These are phyloP conservation scores for Lupinus albus DNA, from an alignment of 306 rosid species.

Conservation along the genomic window DNA sequence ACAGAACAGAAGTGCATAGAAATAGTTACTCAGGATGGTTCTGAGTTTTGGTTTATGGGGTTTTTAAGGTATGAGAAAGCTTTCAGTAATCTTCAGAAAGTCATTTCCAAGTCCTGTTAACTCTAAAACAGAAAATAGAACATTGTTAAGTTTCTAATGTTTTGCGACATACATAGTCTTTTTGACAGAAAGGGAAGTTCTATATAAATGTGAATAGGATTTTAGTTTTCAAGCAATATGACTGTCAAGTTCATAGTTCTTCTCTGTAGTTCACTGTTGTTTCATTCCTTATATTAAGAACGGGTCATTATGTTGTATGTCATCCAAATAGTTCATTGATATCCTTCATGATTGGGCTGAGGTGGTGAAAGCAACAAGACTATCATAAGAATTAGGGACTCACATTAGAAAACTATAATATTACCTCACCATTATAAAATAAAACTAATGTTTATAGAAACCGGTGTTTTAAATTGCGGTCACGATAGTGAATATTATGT, in stretches of 20 bases:
- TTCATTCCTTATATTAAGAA: background rate
- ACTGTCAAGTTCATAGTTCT: too few species aligned
- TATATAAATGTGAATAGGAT: background rate
- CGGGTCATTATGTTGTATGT: background rate
- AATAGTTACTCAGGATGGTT: constrained; percentile 65
- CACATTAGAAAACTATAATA: background rate
- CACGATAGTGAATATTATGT: too few species aligned
- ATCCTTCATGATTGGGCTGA: background rate
- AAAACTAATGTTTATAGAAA: too few species aligned
- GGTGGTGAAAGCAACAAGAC: background rate
- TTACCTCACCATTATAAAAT: background rate
- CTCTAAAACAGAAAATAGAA: constrained; percentile 10
- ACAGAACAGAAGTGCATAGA: constrained; percentile 66
- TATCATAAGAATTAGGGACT: background rate
- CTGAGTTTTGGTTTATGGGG: constrained; percentile 88
- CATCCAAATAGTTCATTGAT: background rate
- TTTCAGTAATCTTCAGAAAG: constrained; percentile 63
- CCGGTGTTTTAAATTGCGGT: too few species aligned
- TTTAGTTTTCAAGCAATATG: background rate
- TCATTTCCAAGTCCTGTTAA: constrained; percentile 51
- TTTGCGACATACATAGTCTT: background rate
- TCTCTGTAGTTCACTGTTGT: too few species aligned
- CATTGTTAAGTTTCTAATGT: background rate
- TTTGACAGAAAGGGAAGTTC: constrained; percentile 8
- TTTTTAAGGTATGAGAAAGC: constrained; percentile 76